A percentile compares a stretch with the other conserved stretches of the same genome.
These are phyloP conservation scores for Jamesozyma gamospora DNA, from an alignment of 805 yeast species.

Conservation along the genomic window DNA sequence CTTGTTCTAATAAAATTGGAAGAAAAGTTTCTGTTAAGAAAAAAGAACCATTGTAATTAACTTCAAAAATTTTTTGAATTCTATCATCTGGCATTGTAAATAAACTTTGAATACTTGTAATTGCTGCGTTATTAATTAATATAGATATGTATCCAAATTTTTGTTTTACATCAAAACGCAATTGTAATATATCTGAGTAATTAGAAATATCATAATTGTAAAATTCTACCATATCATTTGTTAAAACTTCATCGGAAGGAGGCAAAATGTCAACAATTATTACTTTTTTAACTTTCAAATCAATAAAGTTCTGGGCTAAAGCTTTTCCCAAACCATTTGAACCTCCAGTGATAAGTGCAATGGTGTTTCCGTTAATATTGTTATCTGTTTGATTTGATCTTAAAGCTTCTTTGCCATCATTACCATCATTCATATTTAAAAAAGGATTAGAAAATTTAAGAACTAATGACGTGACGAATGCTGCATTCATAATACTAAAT, in stretches of 20 bases:
- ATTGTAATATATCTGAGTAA: conserved; percentile 33
- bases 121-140: conserved; percentile 80
- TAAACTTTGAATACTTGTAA: conserved; percentile 49
- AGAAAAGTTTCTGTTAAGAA: conserved; percentile 60
- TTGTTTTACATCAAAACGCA: conserved; percentile 33
- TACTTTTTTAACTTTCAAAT: conserved; percentile 38
- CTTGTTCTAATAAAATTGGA: conserved; percentile 53
- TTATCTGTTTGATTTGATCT: no score
- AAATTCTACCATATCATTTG: conserved; percentile 38
- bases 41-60: conserved; percentile 63
- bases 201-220: conserved; percentile 63
- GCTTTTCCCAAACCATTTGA: conserved; percentile 66
- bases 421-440: no score
- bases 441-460: no score
- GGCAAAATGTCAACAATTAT: conserved; percentile 53
- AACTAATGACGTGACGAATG: no score
- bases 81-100: conserved; percentile 46
- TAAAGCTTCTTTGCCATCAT: no score
- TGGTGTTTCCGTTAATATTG: conserved; percentile 32
- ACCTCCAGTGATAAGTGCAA: conserved; percentile 80
- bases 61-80: conserved; percentile 50
- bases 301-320: conserved; percentile 39
- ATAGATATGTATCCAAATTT: conserved; percentile 53
- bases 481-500: no score
- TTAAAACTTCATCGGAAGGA: conserved; percentile 20